phyloP scores from a whole-genome alignment of 2,329 filamentous ascomycete species.

The Mollisia scopiformis region DNA sequence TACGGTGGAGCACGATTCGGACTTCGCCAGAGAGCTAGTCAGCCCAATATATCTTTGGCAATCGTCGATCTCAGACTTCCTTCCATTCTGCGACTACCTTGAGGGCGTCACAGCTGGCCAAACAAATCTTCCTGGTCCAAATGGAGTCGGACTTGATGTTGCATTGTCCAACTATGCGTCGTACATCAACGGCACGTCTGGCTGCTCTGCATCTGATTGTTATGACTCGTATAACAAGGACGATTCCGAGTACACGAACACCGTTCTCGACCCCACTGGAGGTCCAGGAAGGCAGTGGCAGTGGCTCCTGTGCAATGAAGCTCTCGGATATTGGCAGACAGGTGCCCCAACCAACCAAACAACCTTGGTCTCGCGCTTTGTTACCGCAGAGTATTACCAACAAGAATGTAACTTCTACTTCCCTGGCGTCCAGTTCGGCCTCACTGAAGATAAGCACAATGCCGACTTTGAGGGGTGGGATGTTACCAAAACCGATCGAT shows the following conservation, averaged over 20 bases:
- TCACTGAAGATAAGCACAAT: background rate
- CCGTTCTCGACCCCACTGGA: slow-evolving; percentile 42
- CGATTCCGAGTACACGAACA: slow-evolving; percentile 52
- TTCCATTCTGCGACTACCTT: background rate
- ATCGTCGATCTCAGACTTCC: background rate
- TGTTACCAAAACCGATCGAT: background rate
- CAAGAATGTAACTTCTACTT: background rate
- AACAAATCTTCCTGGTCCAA: background rate
- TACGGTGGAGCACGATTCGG: background rate
- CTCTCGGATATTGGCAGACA: slow-evolving; percentile 52
- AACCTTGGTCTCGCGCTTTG: background rate
- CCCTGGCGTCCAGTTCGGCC: background rate
- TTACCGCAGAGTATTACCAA: background rate
- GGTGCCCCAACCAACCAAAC: background rate
- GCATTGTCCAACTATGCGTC: background rate
- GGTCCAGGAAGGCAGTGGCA: slow-evolving; percentile 52
- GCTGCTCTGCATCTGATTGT: slow-evolving; percentile 9
- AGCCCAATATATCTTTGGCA: background rate
- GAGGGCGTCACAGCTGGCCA: background rate
- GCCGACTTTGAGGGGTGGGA: background rate
- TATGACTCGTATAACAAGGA: slow-evolving; percentile 52
- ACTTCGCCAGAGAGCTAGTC: background rate
- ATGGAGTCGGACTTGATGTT: background rate
- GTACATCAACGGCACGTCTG: background rate
- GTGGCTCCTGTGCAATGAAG: slow-evolving; percentile 64